Conservation (phyloP, 345 rosid genomes). For the Gossypium ekmanianum region DNA sequence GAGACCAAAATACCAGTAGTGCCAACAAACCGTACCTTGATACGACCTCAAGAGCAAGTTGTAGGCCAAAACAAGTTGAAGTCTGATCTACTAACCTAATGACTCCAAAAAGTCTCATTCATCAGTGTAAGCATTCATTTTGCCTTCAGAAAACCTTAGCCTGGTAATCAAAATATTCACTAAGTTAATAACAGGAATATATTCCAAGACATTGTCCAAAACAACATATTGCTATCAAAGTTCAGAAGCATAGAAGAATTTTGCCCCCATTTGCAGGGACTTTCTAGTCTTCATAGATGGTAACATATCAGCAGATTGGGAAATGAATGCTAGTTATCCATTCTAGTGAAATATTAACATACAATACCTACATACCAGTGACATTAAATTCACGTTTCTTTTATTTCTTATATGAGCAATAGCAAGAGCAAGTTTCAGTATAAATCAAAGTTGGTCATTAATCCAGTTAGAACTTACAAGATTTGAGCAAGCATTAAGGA, state of each 20-base stretch:
- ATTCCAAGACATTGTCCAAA: neutral
- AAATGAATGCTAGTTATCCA: neutral
- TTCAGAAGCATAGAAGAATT: neutral
- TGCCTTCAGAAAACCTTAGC: neutral
- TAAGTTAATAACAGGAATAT: neutral
- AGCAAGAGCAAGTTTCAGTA: neutral
- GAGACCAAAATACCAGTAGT: neutral
- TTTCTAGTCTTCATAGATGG: neutral
- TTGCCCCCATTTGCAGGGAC: neutral
- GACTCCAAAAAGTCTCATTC: neutral
- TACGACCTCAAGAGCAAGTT: neutral
- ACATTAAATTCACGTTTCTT: neutral
- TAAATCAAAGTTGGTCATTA: neutral
- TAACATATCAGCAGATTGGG: neutral
- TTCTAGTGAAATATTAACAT: neutral
- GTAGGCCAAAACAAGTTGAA: neutral
- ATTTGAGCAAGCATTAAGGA: neutral
- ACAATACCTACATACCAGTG: neutral
- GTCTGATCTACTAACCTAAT: neutral
- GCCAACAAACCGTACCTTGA: neutral
- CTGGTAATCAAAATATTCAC: neutral
- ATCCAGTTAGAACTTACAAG: neutral
- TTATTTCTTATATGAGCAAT: neutral
- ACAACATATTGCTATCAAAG: neutral
- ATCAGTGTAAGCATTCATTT: neutral